Base-by-base conservation (phyloP, 257 asterid genomes). In the Misopates orontium region DNA sequence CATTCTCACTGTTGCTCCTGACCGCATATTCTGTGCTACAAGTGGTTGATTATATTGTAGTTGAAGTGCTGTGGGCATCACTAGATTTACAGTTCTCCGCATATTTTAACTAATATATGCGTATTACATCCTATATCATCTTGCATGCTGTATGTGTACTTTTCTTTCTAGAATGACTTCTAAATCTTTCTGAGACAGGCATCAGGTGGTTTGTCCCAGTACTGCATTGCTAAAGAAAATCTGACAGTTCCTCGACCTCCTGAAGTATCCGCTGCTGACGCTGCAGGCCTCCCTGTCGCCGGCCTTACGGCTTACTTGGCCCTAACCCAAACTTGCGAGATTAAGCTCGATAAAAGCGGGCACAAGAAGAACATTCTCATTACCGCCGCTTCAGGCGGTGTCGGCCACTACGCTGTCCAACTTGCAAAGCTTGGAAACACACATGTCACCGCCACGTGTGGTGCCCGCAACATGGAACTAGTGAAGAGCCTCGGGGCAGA, bases 391-490 rank as follows among this genome's bases (percentile, higher is more conserved):
- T 85, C 95, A 0, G 95, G 97, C 10, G 95, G 95, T 0, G 97
- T 85, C 0, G 96, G 97, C 32, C 95, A 78, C 0, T 90, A 84
- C 59, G 86, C 85, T 0, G 93, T 84, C 28, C 95, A 87, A 73
- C 72, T 90, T 20, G 95, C 96, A 8, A 90, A 90, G 73, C 82
- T 90, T 12, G 89, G 90, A 1, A 84, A 82, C 67, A 47, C 78
- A 5, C 86, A 85, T 9, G 92, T 90, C 12, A 90, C 97, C 0
- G 92, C 89, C 41, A 87, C 97, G 2, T 90, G 96, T 57, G 96
- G 97, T 4, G 87, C 90, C 36, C 86, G 93, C 10, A 90, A 90
- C 73, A 4, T 84, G 8, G 89, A 84, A 6, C 58, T 87, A 0
- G 84, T 90, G 40, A 82, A 72, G 62, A 63, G 85, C 74, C 75